A percentile compares a stretch with the other conserved stretches of the same genome.
phyloP scores from a whole-genome alignment of 2,329 filamentous ascomycete genomes.

The Fusarium sp. region DNA sequence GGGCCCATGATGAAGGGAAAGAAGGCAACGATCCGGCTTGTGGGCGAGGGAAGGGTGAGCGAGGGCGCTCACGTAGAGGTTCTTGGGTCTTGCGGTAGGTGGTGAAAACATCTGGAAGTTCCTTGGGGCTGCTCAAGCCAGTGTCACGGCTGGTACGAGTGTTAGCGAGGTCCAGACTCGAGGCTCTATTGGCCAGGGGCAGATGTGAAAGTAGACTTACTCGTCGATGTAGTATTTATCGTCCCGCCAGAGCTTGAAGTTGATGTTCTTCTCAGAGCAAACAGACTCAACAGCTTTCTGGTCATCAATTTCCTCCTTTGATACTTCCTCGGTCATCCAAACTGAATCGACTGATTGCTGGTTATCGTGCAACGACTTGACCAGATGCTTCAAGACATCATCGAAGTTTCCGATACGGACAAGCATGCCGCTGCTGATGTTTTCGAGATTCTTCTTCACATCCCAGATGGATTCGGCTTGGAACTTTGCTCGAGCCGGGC shows the following conservation, averaged over 20 bases:
- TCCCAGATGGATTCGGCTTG: constrained; percentile 80
- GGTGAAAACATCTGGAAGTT: constrained; percentile 82
- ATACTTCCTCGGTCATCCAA: constrained; percentile 81
- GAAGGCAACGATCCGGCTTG: constrained; percentile 66
- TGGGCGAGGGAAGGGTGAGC: constrained; percentile 67
- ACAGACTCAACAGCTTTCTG: constrained; percentile 67
- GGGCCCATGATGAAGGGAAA: constrained; percentile 61
- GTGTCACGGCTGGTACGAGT: constrained; percentile 70
- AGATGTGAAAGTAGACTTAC: constrained; percentile 63
- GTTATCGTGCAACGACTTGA: constrained; percentile 62
- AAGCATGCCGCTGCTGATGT: constrained; percentile 70
- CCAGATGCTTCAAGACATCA: constrained; percentile 70
- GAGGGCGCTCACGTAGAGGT: constrained; percentile 75
- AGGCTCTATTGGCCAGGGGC: too few relatives aligned
- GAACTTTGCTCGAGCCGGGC: constrained; percentile 78
- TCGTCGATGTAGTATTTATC: constrained; percentile 86
- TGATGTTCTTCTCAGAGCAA: constrained; percentile 65
- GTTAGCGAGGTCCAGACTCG: constrained; percentile 31
- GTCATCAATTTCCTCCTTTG: constrained; percentile 76
- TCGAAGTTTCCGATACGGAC: constrained; percentile 73
- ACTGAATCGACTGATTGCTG: constrained; percentile 68
- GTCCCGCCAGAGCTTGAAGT: constrained; percentile 76
- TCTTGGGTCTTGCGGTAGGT: constrained; percentile 80
- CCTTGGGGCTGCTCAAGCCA: constrained; percentile 66
- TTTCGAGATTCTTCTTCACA: constrained; percentile 72